Conservation (phyloP, 306 rosid species). For the Abrus pulchellus region DNA sequence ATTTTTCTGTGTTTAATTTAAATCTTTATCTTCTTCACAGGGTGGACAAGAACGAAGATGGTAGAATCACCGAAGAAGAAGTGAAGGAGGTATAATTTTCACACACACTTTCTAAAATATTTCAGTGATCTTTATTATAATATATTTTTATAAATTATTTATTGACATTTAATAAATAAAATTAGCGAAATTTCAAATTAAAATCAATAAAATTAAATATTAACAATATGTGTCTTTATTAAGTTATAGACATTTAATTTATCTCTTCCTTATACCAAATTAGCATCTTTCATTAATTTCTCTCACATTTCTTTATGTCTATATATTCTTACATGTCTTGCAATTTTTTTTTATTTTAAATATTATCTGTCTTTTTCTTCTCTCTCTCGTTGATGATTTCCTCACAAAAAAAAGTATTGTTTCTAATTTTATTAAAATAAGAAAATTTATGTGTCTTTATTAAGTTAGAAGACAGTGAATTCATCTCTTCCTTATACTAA, state of each 20-base stretch:
- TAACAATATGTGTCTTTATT: no score
- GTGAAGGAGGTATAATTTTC: slow-evolving; percentile 75
- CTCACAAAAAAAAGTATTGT: no score
- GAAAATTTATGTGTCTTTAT: no score
- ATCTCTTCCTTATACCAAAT: not conserved
- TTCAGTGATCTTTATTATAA: no score
- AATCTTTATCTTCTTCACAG: slow-evolving; percentile 52
- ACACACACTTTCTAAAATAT: no score
- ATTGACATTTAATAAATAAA: no score
- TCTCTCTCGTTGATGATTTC: not conserved
- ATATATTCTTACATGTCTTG: not conserved
- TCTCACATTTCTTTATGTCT: not conserved
- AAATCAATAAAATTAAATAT: no score
- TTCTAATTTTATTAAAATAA: no score
- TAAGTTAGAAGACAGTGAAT: not conserved
- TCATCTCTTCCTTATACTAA: not conserved
- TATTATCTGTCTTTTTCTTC: not conserved
- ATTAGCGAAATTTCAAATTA: no score
- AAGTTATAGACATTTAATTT: not conserved
- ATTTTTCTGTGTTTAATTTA: not conserved
- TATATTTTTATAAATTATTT: no score
- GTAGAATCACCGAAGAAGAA: slow-evolving; percentile 83
- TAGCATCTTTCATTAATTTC: no score
- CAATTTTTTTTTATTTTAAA: not conserved
- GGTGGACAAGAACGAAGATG: slow-evolving; percentile 97